These are phyloP conservation scores for Pythium scleroteichum DNA, from an alignment of 352 stramenopile genomes.

Conservation along the genomic window DNA sequence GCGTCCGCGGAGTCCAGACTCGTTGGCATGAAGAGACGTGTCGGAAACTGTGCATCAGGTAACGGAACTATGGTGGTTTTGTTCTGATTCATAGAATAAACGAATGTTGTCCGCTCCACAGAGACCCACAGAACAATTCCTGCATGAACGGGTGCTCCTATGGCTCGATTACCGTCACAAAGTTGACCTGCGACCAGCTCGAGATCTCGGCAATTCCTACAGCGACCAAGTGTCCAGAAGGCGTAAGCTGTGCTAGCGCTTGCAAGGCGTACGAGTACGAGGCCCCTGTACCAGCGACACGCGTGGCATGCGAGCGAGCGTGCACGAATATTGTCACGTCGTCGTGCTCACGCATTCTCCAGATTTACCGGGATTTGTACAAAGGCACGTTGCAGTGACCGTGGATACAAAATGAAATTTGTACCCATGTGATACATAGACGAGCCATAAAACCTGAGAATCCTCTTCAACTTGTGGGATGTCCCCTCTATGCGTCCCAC, in stretches of 20 bases:
- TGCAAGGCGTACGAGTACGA: slow-evolving; percentile 67
- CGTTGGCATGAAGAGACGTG: slow-evolving; percentile 77
- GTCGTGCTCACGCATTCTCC: slow-evolving; percentile 59
- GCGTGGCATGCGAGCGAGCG: slow-evolving; percentile 51
- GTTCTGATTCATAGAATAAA: too few relatives aligned
- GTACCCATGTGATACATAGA: slow-evolving; percentile 25
- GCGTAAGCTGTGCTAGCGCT: slow-evolving; percentile 56
- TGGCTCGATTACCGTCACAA: slow-evolving; percentile 69
- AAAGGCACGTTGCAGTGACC: slow-evolving; percentile 31
- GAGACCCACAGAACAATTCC: slow-evolving; percentile 56
- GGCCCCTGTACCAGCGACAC: slow-evolving; percentile 43
- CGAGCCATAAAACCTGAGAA: background rate
- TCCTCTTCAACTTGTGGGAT: slow-evolving; percentile 11
- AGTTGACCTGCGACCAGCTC: slow-evolving; percentile 63
- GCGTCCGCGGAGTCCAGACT: slow-evolving; percentile 62
- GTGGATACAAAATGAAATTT: slow-evolving; percentile 3
- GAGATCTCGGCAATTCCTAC: slow-evolving; percentile 28
- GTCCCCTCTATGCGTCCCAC: too few relatives aligned
- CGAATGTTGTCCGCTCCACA: too few relatives aligned
- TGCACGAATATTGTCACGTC: slow-evolving; percentile 65
- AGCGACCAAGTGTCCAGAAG: slow-evolving; percentile 47
- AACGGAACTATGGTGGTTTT: background rate
- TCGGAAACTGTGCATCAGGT: slow-evolving; percentile 60
- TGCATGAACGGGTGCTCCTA: slow-evolving; percentile 83
- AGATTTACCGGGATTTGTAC: slow-evolving; percentile 66